These are phyloP conservation scores for Abeoforma whisleri DNA, from an alignment of 78 protist genomes.

Conservation along the genomic window DNA sequence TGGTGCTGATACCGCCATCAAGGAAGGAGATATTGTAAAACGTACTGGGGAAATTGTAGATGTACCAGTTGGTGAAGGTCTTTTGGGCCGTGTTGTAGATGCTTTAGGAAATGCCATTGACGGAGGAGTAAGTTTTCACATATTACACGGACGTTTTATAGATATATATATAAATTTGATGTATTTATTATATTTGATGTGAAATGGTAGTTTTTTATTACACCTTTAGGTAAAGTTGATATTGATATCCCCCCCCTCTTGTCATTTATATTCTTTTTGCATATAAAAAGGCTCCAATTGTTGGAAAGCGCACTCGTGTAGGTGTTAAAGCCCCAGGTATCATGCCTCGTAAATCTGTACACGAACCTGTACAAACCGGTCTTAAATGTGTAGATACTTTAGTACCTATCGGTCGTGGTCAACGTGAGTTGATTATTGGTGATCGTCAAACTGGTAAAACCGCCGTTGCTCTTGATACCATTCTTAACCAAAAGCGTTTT, in stretches of 20 bases:
- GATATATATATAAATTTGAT: too few species aligned
- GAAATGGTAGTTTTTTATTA: too few species aligned
- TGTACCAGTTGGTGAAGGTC: constrained; percentile 55
- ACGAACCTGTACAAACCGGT: constrained; percentile 73
- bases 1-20: constrained; percentile 58
- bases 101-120: constrained; percentile 62
- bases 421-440: constrained; percentile 74
- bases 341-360: constrained; percentile 61
- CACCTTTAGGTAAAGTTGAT: too few species aligned
- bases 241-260: too few species aligned
- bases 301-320: constrained; percentile 51
- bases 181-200: constrained; percentile 7
- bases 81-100: constrained; percentile 65
- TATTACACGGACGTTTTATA: too few species aligned
- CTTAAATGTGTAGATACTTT: constrained; percentile 69
- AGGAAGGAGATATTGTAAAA: constrained; percentile 63
- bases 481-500: constrained; percentile 60
- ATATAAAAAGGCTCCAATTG: not conserved
- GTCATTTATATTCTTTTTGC: not conserved
- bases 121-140: constrained; percentile 46
- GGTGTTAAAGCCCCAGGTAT: constrained; percentile 69
- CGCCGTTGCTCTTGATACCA: constrained; percentile 62
- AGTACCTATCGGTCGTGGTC: constrained; percentile 76
- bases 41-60: constrained; percentile 66
- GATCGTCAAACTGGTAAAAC: constrained; percentile 78